A percentile compares a stretch with the other conserved stretches of the same genome.
Evolutionary conservation across 108 stramenopile species (phyloP).

Genomic region (Cyclotella choctawhatcheeana): DNA sequence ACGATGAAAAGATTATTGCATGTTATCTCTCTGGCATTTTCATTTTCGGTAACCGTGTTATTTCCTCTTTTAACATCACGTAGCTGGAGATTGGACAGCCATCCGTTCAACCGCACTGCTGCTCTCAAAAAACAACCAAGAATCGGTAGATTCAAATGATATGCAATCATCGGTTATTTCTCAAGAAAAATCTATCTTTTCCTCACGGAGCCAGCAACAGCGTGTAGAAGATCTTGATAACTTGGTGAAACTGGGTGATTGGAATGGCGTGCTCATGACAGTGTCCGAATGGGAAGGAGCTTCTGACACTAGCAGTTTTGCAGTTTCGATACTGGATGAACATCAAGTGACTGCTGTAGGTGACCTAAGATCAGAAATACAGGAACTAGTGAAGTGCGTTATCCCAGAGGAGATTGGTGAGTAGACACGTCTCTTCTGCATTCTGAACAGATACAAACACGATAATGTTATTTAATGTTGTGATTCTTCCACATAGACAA

Average conservation of each 20-base stretch:
- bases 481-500: background rate
- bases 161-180: slow-evolving; percentile 8
- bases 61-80: background rate
- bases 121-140: slow-evolving; percentile 3
- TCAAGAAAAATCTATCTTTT: background rate
- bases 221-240: background rate
- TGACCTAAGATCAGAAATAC: slow-evolving; percentile 1
- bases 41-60: background rate
- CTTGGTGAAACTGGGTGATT: slow-evolving; percentile 9
- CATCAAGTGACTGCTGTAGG: background rate
- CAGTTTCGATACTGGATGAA: slow-evolving; percentile 3
- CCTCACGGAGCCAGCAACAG: background rate
- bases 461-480: background rate
- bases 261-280: slow-evolving; percentile 13
- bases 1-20: background rate
- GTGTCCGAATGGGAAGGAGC: slow-evolving; percentile 22
- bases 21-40: background rate
- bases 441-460: background rate
- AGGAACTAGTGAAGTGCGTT: slow-evolving; percentile 4
- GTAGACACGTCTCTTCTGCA: background rate
- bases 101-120: slow-evolving; percentile 9
- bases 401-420: slow-evolving; percentile 18
- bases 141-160: background rate
- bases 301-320: slow-evolving; percentile 16
- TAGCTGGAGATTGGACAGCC: slow-evolving; percentile 19